phyloP scores from a whole-genome alignment of 2,329 filamentous ascomycete genomes.

The Exophiala sp. region DNA sequence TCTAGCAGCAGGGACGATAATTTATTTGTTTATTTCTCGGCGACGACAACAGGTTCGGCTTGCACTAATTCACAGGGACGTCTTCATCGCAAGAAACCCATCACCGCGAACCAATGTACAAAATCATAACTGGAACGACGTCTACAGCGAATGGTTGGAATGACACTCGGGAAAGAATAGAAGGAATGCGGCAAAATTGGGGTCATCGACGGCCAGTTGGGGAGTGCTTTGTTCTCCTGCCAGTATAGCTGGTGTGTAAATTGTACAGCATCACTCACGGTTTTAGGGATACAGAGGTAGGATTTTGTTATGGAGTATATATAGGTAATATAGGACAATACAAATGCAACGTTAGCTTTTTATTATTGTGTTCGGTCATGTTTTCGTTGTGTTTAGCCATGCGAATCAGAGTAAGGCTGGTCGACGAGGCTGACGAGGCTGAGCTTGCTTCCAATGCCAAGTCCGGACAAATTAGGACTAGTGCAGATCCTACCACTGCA shows the following conservation, averaged over 20 bases:
- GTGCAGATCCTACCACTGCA: not conserved
- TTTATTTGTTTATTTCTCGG: conserved; percentile 1
- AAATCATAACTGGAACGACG: not conserved
- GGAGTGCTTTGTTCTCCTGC: too few relatives aligned
- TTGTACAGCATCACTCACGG: too few relatives aligned
- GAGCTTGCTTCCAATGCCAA: not conserved
- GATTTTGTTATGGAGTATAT: too few relatives aligned
- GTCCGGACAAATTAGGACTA: not conserved
- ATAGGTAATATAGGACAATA: too few relatives aligned
- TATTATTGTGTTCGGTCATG: too few relatives aligned
- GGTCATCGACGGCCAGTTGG: too few relatives aligned
- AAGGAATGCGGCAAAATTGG: not conserved
- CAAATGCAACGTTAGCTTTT: too few relatives aligned
- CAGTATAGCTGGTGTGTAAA: too few relatives aligned
- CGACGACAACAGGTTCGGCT: not conserved
- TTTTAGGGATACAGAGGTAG: too few relatives aligned
- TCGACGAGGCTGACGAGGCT: not conserved
- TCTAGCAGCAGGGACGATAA: conserved; percentile 4
- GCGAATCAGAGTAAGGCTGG: too few relatives aligned
- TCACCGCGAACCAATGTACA: not conserved
- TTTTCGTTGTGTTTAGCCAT: too few relatives aligned
- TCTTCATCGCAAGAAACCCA: not conserved
- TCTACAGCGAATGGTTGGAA: not conserved
- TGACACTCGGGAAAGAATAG: not conserved
- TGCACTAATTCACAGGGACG: conserved; percentile 10